Evolutionary conservation across 148 eudicot species (phyloP).

Genomic region (Silene uniflora): DNA sequence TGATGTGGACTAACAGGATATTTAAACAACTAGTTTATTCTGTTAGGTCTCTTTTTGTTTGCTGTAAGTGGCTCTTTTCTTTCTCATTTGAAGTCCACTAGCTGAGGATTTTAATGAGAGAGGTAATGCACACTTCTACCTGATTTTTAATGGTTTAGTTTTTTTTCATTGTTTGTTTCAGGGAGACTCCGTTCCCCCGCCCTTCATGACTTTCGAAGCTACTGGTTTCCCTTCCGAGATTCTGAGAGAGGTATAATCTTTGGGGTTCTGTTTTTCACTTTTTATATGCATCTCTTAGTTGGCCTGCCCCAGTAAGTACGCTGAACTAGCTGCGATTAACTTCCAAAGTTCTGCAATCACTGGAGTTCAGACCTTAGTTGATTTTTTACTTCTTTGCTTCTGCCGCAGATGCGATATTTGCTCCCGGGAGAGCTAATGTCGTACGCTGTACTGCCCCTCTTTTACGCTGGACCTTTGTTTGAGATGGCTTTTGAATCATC

Average conservation of each 20-base stretch:
- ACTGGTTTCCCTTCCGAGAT: conserved; percentile 82
- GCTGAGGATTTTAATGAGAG: neutral
- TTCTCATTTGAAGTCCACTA: neutral
- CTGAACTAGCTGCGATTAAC: conserved; percentile 28
- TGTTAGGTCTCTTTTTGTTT: neutral
- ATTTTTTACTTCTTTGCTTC: conserved; percentile 48
- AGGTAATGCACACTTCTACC: neutral
- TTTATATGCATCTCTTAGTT: conserved; percentile 25
- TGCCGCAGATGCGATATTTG: conserved; percentile 99
- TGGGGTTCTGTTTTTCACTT: conserved; percentile 11
- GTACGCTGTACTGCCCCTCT: conserved; percentile 94
- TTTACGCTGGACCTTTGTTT: conserved; percentile 55
- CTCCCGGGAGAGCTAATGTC: conserved; percentile 98
- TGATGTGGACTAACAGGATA: too few species aligned
- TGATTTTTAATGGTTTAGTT: neutral
- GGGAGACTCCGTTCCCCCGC: conserved; percentile 78
- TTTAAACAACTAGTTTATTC: neutral
- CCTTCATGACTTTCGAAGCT: conserved; percentile 72
- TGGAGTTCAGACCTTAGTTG: conserved; percentile 56
- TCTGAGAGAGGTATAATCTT: conserved; percentile 64
- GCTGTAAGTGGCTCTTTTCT: neutral
- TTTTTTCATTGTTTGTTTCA: conserved; percentile 16
- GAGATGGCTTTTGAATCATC: conserved; percentile 78
- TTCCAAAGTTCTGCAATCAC: conserved; percentile 40
- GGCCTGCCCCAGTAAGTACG: conserved; percentile 26